These are phyloP conservation scores for Ophiognomonia clavigignenti-juglandacearum DNA, from an alignment of 2,329 filamentous ascomycete species.

Conservation along the genomic window DNA sequence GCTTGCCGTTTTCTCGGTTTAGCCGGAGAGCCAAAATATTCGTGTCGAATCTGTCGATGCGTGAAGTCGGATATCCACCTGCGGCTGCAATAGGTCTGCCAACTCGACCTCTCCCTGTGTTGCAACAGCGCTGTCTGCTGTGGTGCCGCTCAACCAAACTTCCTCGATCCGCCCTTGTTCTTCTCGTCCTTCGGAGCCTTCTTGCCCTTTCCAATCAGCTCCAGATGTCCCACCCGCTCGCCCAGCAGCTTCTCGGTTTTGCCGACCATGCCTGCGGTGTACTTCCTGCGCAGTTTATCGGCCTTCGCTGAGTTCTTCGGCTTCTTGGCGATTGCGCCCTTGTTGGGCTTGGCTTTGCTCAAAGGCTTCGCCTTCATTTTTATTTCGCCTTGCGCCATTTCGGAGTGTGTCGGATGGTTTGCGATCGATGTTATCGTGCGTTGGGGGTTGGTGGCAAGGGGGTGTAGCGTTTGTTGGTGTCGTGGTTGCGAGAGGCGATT, in stretches of 20 bases:
- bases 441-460: not conserved
- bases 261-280: constrained; percentile 47
- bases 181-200: constrained; percentile 33
- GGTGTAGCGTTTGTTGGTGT: not conserved
- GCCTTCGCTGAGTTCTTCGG: constrained; percentile 31
- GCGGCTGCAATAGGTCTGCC: too few relatives aligned
- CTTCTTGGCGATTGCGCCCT: constrained; percentile 32
- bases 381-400: constrained; percentile 51
- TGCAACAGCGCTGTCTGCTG: not conserved
- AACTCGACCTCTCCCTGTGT: too few relatives aligned
- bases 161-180: constrained; percentile 45
- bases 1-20: too few relatives aligned
- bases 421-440: not conserved
- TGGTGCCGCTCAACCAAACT: constrained; percentile 43
- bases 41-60: too few relatives aligned
- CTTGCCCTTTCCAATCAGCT: constrained; percentile 54
- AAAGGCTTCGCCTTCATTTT: constrained; percentile 41
- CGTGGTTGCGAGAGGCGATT: too few relatives aligned
- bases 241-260: constrained; percentile 55
- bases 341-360: constrained; percentile 43
- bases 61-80: too few relatives aligned
- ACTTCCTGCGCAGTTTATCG: constrained; percentile 52
- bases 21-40: too few relatives aligned
- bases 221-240: constrained; percentile 54
- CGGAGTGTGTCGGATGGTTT: not conserved